Evolutionary conservation across 805 yeast species (phyloP), one percentile per base, ranked within the genome.

Genomic region (Hanseniaspora mollemarum): DNA sequence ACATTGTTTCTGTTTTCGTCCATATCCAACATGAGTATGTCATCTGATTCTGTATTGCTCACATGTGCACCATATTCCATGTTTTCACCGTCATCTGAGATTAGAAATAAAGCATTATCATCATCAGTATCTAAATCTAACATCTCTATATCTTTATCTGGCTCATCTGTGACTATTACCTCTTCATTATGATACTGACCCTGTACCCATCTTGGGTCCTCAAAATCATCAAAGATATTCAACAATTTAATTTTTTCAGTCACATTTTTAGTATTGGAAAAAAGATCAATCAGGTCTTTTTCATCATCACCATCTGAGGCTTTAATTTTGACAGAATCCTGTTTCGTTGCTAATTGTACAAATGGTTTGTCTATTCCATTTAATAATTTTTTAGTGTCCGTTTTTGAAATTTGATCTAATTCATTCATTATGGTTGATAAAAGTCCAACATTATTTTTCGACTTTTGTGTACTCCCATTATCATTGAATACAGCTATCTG

Each of bases 221-320:
- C 42, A 26, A 15, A 29, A 7, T 28, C 35, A 19, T 45, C 49
- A 21, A 45, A 45, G 12, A 45, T 37, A 18, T 38, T 37, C 22
- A 45, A 29, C 6, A 18, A 21, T 16, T 37, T 37, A 8, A 45
- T 45, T 16, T 45, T 45, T 29, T 45, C 49, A n/a, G 49, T 45
- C 2, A 45, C 49, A 21, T 45, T 21, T 2, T 28, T 39, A 8
- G 49, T 45, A 21, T 45, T 37, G 2, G 18, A 12, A 4, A 28
- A 21, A 7, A 37, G 19, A 7, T 36, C 42, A 19, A 16, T 15
- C 15, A 40, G 22, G 19, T 21, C 49, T 8, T 25, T 24, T 12
- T 21, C 22, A 6, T 21, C 29, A 28, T 13, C 32, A 13, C 13
- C 32, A 28, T 28, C n/a, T n/a, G n/a, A n/a, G n/a, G n/a, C n/a